Evolutionary conservation across 306 rosid genomes (phyloP), one percentile per base, ranked within the genome.

Genomic region (Glycine latifolia): DNA sequence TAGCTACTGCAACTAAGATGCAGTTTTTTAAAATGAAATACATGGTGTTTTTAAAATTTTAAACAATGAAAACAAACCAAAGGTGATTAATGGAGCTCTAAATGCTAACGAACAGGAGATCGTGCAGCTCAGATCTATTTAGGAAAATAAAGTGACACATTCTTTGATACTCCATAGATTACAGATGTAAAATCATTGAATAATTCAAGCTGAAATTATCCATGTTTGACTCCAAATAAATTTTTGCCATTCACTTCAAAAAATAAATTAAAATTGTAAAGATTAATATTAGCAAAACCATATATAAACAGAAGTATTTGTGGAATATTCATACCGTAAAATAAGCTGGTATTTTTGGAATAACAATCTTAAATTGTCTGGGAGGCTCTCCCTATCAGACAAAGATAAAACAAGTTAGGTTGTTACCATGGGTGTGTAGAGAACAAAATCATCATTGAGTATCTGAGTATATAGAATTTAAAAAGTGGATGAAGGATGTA

Each of bases 311-410:
- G 12, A 76, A 48, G 62, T n/a, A 2, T 65, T 43, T 33, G 13
- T 46, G 20, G 62, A 54, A 67, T 44, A 81, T 74, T 44, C 85
- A 46, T 74, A 81, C 85, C 81, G 85, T 75, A 67, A 81, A 81
- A 67, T 81, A 81, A 54, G 85, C 85, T 67, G 50, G 81, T 75
- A 74, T 75, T 81, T 81, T 81, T 56, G 85, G 85, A 75, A 81
- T 74, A 41, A 10, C 46, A 3, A 81, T 81, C 80, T 81, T 81
- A 56, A 81, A 81, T 35, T 81, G 85, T 67, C 69, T 81, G 31
- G 85, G 81, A 75, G 85, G 69, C 39, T 74, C 70, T 46, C 63
- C 85, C 85, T 81, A 20, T 49, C 70, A 65, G 9, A 81, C 15
- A 81, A 73, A 75, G 54, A 43, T 33, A 65, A 66, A 31, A 56